phyloP scores from a whole-genome alignment of 73 alveolate species.

The Paramecium pentaurelia region DNA sequence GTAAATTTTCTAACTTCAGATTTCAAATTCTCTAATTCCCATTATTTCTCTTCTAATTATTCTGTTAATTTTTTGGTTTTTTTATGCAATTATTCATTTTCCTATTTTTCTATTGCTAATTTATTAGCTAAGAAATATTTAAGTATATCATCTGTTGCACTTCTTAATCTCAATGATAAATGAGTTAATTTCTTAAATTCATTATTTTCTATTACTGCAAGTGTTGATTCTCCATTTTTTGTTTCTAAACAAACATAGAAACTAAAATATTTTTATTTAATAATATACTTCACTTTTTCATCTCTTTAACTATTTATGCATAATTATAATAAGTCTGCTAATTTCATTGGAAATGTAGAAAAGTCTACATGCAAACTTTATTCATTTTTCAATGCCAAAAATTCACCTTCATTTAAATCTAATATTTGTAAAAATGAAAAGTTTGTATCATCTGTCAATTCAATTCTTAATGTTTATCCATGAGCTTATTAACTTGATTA shows the following conservation, averaged over 20 bases:
- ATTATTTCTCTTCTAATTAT: neutral
- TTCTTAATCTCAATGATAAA: constrained; percentile 50
- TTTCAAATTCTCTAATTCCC: constrained; percentile 10
- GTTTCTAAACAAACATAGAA: constrained; percentile 37
- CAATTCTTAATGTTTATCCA: constrained; percentile 49
- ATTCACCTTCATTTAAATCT: constrained; percentile 48
- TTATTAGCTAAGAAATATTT: constrained; percentile 22
- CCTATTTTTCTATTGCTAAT: constrained; percentile 14
- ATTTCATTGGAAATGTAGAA: constrained; percentile 52
- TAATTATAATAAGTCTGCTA: constrained; percentile 42
- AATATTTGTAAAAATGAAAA: constrained; percentile 27
- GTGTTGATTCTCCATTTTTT: constrained; percentile 51
- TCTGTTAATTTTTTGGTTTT: constrained; percentile 33
- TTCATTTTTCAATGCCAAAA: constrained; percentile 49
- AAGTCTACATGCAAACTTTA: constrained; percentile 57
- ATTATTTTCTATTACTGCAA: constrained; percentile 51
- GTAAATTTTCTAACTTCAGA: neutral
- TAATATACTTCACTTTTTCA: constrained; percentile 40
- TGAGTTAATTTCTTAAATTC: constrained; percentile 57
- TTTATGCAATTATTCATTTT: constrained; percentile 12
- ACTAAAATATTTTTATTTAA: neutral
- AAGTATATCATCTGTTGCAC: constrained; percentile 52
- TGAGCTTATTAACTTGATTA: constrained; percentile 29
- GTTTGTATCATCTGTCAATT: constrained; percentile 55
- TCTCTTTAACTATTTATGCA: constrained; percentile 52